Evolutionary conservation across 768 basidiomycete species (phyloP).

Genomic region (Boletus huronensis): DNA sequence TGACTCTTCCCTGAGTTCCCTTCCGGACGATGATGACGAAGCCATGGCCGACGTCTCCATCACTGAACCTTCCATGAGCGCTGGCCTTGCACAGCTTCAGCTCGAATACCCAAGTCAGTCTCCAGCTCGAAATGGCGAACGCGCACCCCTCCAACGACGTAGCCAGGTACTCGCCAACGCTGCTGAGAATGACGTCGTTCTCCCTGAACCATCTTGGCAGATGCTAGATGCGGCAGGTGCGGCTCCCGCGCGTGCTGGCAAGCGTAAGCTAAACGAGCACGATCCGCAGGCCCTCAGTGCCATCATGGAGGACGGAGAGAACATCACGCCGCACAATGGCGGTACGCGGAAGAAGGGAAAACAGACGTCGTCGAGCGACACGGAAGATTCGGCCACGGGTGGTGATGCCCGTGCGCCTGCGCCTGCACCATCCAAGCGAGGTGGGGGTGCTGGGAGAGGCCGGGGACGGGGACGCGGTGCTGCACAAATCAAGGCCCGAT

Average conservation of each 20-base stretch:
- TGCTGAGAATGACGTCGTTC: constrained; percentile 37
- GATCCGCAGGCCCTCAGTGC: constrained; percentile 27
- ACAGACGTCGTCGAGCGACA: constrained; percentile 13
- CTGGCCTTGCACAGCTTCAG: constrained; percentile 33
- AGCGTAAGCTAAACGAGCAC: constrained; percentile 37
- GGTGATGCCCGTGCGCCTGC: constrained; percentile 5
- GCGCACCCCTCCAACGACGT: constrained; percentile 41
- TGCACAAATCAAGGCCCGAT: constrained; percentile 13
- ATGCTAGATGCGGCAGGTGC: constrained; percentile 41
- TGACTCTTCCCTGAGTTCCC: constrained; percentile 20
- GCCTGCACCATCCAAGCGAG: constrained; percentile 12
- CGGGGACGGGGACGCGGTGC: constrained; percentile 22
- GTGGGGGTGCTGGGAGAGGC: constrained; percentile 18
- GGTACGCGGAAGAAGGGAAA: constrained; percentile 26
- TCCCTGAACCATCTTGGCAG: constrained; percentile 54
- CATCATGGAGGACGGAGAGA: constrained; percentile 20
- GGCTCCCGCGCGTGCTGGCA: constrained; percentile 28
- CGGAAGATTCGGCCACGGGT: constrained; percentile 11
- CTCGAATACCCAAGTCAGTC: constrained; percentile 23
- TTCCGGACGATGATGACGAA: constrained; percentile 23
- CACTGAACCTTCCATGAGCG: constrained; percentile 29
- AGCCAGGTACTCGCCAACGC: constrained; percentile 47
- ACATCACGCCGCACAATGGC: constrained; percentile 2
- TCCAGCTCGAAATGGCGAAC: constrained; percentile 9
- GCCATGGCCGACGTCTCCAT: constrained; percentile 11